These are phyloP conservation scores for Zasmidium cellare DNA, from an alignment of 2,329 filamentous ascomycete genomes.

Conservation along the genomic window DNA sequence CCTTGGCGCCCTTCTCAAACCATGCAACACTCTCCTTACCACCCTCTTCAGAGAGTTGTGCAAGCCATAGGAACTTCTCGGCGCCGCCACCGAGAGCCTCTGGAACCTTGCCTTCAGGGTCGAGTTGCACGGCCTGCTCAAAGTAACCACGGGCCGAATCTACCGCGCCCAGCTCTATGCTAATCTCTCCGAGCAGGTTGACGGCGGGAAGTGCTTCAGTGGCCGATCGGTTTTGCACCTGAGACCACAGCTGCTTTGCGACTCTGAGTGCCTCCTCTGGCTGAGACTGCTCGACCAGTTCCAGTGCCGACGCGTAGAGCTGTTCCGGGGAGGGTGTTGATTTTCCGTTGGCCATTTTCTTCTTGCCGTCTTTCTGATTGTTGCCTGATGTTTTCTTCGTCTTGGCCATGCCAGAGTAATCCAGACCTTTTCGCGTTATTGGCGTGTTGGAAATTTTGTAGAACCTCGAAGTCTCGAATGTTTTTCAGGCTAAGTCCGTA, in stretches of 20 bases:
- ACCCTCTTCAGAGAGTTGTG: slow-evolving; percentile 74
- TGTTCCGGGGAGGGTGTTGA: slow-evolving; percentile 53
- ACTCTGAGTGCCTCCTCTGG: slow-evolving; percentile 57
- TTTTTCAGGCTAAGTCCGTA: background rate
- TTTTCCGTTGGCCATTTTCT: slow-evolving; percentile 39
- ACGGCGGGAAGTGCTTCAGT: slow-evolving; percentile 61
- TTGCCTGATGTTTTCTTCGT: slow-evolving; percentile 43
- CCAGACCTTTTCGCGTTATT: background rate
- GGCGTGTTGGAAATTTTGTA: background rate
- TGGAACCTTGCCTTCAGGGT: slow-evolving; percentile 70
- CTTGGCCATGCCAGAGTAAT: slow-evolving; percentile 24
- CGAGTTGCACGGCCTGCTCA: slow-evolving; percentile 69
- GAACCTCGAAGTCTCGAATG: background rate
- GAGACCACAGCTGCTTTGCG: slow-evolving; percentile 55
- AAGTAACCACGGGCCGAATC: slow-evolving; percentile 74
- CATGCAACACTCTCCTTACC: slow-evolving; percentile 60
- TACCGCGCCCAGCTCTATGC: slow-evolving; percentile 78
- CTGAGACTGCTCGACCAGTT: slow-evolving; percentile 59
- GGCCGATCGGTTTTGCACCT: slow-evolving; percentile 39
- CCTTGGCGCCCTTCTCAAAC: slow-evolving; percentile 68
- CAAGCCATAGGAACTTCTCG: slow-evolving; percentile 93
- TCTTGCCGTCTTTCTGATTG: slow-evolving; percentile 46
- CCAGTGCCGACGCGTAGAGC: slow-evolving; percentile 58
- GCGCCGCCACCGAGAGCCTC: slow-evolving; percentile 77
- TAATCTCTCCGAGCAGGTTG: slow-evolving; percentile 77